phyloP scores from a whole-genome alignment of 1,284 basidiomycete genomes.

The Pseudozyma hubeiensis region DNA sequence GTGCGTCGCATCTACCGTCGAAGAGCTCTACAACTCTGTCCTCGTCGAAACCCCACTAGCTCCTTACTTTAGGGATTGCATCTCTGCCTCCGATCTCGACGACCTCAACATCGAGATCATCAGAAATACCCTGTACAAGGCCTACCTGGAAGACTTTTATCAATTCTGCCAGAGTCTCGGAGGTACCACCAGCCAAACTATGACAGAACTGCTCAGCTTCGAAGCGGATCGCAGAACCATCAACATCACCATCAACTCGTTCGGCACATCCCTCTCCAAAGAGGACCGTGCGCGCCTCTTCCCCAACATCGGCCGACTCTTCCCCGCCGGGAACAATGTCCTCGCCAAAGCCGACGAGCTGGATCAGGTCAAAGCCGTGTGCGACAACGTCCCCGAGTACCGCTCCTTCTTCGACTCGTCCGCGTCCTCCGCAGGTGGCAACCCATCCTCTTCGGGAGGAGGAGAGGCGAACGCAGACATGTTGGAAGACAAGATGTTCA shows the following conservation, averaged over 20 bases:
- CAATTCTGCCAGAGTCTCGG: constrained; percentile 83
- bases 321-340: constrained; percentile 93
- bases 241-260: constrained; percentile 99
- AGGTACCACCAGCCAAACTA: constrained; percentile 68
- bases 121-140: constrained; percentile 99
- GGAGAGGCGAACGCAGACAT: constrained; percentile 72
- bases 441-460: background rate
- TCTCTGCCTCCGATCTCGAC: constrained; percentile 94
- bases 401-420: constrained; percentile 81
- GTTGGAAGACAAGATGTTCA: constrained; percentile 96
- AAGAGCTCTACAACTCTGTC: constrained; percentile 96
- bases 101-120: constrained; percentile 99
- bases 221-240: constrained; percentile 96
- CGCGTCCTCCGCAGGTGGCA: constrained; percentile 9
- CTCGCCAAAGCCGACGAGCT: constrained; percentile 94
- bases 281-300: constrained; percentile 96
- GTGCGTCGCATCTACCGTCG: constrained; percentile 99
- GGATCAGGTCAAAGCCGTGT: constrained; percentile 88
- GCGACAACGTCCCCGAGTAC: constrained; percentile 91
- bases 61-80: constrained; percentile 95
- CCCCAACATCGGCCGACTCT: constrained; percentile 91
- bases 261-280: constrained; percentile 92
- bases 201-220: constrained; percentile 82
- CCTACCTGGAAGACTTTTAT: constrained; percentile 98
- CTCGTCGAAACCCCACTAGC: constrained; percentile 97